phyloP scores from a whole-genome alignment of 495 filamentous ascomycete genomes.

The Evernia prunastri region DNA sequence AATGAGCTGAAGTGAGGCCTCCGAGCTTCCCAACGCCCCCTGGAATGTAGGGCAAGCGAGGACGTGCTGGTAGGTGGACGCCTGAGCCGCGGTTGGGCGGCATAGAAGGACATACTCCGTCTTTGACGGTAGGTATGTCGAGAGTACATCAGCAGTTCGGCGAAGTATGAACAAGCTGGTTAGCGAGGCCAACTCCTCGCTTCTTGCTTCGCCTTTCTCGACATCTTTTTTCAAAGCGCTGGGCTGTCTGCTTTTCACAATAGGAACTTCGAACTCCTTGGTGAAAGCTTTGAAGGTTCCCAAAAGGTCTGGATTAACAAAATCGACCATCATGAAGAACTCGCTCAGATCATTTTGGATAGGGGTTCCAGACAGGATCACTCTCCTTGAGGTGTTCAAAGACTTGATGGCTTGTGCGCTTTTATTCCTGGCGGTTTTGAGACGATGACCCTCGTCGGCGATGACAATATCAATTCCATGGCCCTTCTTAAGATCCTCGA shows the following conservation, averaged over 20 bases:
- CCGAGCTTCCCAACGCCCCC: conserved; percentile 56
- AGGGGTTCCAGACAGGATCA: conserved; percentile 72
- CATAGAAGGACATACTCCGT: conserved; percentile 75
- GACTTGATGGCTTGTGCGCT: conserved; percentile 67
- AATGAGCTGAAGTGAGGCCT: conserved; percentile 68
- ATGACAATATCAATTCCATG: conserved; percentile 68
- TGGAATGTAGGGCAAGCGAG: conserved; percentile 65
- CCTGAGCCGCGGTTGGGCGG: conserved; percentile 62
- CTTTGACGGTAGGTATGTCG: conserved; percentile 69
- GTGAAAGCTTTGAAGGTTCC: conserved; percentile 64
- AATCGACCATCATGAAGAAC: conserved; percentile 73
- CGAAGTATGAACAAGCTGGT: conserved; percentile 72
- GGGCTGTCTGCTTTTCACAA: conserved; percentile 66
- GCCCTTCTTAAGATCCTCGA: conserved; percentile 59
- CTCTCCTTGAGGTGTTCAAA: conserved; percentile 57
- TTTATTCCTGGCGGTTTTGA: conserved; percentile 80
- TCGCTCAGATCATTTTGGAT: conserved; percentile 77
- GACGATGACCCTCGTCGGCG: conserved; percentile 73
- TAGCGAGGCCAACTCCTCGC: conserved; percentile 59
- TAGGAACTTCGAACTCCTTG: conserved; percentile 66
- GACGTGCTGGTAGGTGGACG: conserved; percentile 60
- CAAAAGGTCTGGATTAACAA: conserved; percentile 70
- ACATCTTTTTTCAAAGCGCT: conserved; percentile 58
- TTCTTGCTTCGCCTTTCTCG: conserved; percentile 65
- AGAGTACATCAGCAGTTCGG: conserved; percentile 66